Evolutionary conservation across 2,329 filamentous ascomycete genomes (phyloP), one percentile per base, ranked within the genome.

Genomic region (Fusarium brevicatenulatum): DNA sequence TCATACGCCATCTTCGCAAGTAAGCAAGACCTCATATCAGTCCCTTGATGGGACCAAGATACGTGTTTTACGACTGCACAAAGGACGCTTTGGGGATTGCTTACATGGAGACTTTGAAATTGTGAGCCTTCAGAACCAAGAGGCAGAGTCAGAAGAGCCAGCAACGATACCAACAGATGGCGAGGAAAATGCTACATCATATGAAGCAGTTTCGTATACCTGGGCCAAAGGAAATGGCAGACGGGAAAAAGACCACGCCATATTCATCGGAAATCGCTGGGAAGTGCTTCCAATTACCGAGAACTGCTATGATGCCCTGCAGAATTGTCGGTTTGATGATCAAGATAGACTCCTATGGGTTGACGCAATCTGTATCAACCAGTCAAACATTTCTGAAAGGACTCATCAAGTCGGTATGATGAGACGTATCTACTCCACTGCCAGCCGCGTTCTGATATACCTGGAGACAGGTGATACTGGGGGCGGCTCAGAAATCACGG

Each of bases 181-280:
- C 5, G 3, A 1, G 4, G 11, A 21, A 2, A 30, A 19, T 25
- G 13, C 3, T 9, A 12, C 10, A 9, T 3, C 2, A 6, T 43
- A 63, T 7, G 61, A 63, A n/a, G 61, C 61, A 0, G 15, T 63
- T 32, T 63, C 61, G 4, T 63, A 63, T 19, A 52, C 57, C 3
- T 63, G 57, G 61, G 30, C 37, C 8, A 63, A 28, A 13, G 39
- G 43, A 7, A 28, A 32, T 4, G 43, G 23, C 2, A 63, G 25
- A 10, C 36, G 61, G 2, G 23, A 12, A 9, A 63, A 62, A 7
- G 37, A 52, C 40, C 61, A 43, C 15, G 5, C 12, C 0, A 43
- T 63, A 15, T 63, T 62, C 13, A 63, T 63, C 5, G 30, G 56
- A 4, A 52, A n/a, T 1, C 23, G 23, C 15, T 63, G 44, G 61